These are phyloP conservation scores for Rhizopogon vinicolor DNA, from an alignment of 768 basidiomycete species.

Conservation along the genomic window DNA sequence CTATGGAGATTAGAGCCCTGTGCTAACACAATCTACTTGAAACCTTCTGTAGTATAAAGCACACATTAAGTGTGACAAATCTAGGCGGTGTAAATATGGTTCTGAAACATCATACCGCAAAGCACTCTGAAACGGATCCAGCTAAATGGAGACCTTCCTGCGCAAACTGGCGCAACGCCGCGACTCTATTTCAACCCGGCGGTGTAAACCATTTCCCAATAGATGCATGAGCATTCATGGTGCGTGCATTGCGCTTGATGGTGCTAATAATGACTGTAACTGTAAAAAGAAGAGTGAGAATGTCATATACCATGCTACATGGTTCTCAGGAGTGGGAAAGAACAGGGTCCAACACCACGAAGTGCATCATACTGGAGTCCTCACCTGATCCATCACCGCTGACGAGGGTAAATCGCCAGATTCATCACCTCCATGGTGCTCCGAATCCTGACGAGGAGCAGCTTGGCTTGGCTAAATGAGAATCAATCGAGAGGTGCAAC, in stretches of 20 bases:
- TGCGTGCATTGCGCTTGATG: constrained; percentile 5
- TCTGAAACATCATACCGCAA: not conserved
- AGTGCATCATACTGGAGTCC: not conserved
- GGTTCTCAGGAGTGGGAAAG: constrained; percentile 15
- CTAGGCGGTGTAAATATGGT: not conserved
- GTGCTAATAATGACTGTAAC: constrained; percentile 2
- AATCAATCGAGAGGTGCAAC: not conserved
- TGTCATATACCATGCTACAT: not conserved
- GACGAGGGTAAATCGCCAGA: constrained; percentile 13
- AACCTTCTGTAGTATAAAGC: not conserved
- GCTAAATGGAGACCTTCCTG: not conserved
- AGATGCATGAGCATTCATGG: not conserved
- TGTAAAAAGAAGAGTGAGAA: constrained; percentile 8
- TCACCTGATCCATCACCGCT: constrained; percentile 22
- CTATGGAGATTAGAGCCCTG: too few species aligned
- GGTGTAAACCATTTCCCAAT: not conserved
- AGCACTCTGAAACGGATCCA: not conserved
- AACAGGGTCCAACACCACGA: not conserved
- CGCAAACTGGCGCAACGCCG: not conserved
- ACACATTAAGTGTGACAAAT: not conserved
- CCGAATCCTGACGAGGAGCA: constrained; percentile 18
- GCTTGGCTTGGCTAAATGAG: constrained; percentile 21
- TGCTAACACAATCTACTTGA: not conserved
- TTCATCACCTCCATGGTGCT: constrained; percentile 13
- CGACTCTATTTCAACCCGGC: not conserved